phyloP scores from a whole-genome alignment of 305 asterid genomes.

The Solanum aculeatissimum region DNA sequence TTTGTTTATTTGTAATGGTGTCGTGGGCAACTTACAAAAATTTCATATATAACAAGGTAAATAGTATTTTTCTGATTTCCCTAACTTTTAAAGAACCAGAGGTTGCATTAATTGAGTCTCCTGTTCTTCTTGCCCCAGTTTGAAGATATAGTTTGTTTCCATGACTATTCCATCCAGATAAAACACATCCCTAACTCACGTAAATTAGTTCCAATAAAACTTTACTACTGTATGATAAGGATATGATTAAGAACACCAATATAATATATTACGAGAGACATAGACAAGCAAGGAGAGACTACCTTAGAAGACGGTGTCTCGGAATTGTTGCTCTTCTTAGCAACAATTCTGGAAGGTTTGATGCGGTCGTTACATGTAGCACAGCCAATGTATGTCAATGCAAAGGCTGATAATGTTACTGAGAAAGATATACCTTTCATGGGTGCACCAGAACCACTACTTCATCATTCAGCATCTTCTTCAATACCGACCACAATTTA shows the following conservation, averaged over 20 bases:
- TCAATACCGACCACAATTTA: slow-evolving; percentile 7
- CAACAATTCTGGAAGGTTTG: slow-evolving; percentile 26
- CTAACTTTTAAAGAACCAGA: background rate
- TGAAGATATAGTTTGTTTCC: background rate
- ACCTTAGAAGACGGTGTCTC: slow-evolving; percentile 53
- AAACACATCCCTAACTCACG: background rate
- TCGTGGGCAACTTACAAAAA: background rate
- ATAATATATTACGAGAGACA: background rate
- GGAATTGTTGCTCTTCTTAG: slow-evolving; percentile 57
- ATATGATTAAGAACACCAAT: background rate
- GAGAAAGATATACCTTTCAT: slow-evolving; percentile 40
- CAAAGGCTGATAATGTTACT: slow-evolving; percentile 15
- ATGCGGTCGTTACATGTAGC: background rate
- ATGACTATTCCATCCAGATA: background rate
- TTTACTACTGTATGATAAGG: background rate
- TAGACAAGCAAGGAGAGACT: background rate
- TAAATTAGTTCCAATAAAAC: background rate
- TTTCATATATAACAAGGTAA: background rate
- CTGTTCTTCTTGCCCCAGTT: background rate
- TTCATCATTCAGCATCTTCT: slow-evolving; percentile 5
- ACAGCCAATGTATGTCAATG: slow-evolving; percentile 22
- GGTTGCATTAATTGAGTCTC: background rate
- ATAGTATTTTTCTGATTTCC: background rate
- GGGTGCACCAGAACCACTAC: slow-evolving; percentile 10
- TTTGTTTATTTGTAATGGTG: background rate